phyloP scores from a whole-genome alignment of 2,329 filamentous ascomycete genomes.

The Calonectria honghensis region DNA sequence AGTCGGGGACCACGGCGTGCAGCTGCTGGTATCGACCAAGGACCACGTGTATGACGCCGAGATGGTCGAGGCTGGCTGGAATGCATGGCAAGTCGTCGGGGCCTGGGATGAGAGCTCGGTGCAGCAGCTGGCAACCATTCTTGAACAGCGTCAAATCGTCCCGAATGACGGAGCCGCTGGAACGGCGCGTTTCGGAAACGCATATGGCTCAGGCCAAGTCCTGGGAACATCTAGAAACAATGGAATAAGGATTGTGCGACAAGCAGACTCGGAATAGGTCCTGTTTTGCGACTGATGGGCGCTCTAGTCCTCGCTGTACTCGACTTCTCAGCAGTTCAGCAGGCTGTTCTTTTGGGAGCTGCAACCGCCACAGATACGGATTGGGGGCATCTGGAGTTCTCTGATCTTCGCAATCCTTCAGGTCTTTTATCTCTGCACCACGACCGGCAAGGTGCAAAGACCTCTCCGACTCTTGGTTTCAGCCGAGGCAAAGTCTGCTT shows the following conservation, averaged over 20 bases:
- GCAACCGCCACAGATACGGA: neutral
- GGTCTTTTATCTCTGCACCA: neutral
- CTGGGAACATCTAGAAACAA: constrained; percentile 1
- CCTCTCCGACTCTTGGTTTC: neutral
- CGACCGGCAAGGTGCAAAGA: neutral
- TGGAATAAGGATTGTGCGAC: neutral
- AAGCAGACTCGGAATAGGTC: neutral
- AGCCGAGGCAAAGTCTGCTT: neutral
- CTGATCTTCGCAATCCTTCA: neutral
- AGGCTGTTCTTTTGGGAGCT: neutral
- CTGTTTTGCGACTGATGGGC: neutral
- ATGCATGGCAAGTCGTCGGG: constrained; percentile 48
- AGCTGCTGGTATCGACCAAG: constrained; percentile 49
- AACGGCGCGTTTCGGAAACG: neutral
- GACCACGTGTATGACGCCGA: constrained; percentile 49
- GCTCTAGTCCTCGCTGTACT: neutral
- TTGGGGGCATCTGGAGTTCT: neutral
- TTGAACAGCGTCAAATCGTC: constrained; percentile 21
- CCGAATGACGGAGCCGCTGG: neutral
- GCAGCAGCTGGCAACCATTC: constrained; percentile 31
- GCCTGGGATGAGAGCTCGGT: constrained; percentile 42
- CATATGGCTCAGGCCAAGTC: constrained; percentile 25
- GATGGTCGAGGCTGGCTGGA: constrained; percentile 36
- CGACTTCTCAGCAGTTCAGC: neutral
- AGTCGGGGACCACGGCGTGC: constrained; percentile 45